Base-by-base conservation (phyloP, 441 rosid species). In the Metrosideros polymorpha region DNA sequence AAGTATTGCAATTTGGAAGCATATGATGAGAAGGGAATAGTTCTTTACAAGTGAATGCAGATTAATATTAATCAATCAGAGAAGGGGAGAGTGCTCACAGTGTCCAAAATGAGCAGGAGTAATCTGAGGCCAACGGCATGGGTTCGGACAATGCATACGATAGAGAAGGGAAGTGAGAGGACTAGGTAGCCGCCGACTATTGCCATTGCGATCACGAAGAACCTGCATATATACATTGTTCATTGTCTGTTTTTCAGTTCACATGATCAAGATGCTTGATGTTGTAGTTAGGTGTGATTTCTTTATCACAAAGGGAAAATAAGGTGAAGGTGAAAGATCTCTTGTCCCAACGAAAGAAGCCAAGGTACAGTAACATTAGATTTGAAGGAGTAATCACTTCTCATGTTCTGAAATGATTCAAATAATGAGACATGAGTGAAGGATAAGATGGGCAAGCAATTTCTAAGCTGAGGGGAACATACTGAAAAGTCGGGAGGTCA, bases 101-200 rank as follows among this genome's bases (percentile, higher is more conserved):
- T 89, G 87, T 95, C 99, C 61, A 89, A 88, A 79, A 94, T 84
- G 92, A 95, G 27, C 7, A 95, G 92, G 77, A 94, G 90, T 66
- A 95, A 91, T 90, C 98, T 90, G 30, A 94, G 94, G 2, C 94
- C 91, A 17, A 83, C 71, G 0, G 96, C 93, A 14, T 86, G 85
- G 85, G 98, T 95, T 52, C 97, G 92, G 77, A 94, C 82, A 50
- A 96, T 95, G 92, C 95, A 91, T 35, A 93, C 88, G 14, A 96
- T 89, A n/a, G 97, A 95, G 91, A 95, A 91, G 59, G 99, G 99
- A 85, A 96, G 88, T 56, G 96, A 94, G 55, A 96, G 93, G 51
- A 93, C 86, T 12, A 95, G 92, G 90, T 96, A 96, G 19, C 93
- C 95, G 6, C 93, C 89, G 4, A 90, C 93, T 57, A 94, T 85